A percentile compares a stretch with the other conserved stretches of the same genome.
phyloP scores from a whole-genome alignment of 179 eudicot species.

The Beta lomatogona region DNA sequence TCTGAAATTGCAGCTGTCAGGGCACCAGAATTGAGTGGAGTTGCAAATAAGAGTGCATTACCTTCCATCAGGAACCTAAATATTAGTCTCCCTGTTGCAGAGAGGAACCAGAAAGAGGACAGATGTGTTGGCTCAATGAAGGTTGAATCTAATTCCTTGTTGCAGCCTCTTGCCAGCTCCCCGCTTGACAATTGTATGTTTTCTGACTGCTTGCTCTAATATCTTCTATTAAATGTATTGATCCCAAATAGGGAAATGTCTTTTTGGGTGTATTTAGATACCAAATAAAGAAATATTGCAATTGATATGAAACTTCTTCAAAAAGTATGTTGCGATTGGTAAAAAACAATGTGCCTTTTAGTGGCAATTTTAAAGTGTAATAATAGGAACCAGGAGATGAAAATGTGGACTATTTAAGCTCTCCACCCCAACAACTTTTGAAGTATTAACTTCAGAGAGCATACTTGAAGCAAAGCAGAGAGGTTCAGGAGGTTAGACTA shows the following conservation, averaged over 20 bases:
- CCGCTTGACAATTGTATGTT: constrained; percentile 72
- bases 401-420: background rate
- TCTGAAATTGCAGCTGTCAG: constrained; percentile 48
- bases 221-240: constrained; percentile 6
- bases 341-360: background rate
- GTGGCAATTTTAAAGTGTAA: background rate
- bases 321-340: too few species aligned
- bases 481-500: background rate
- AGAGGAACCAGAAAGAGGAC: constrained; percentile 57
- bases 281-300: too few species aligned
- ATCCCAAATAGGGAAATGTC: background rate
- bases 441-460: background rate
- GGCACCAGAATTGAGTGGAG: constrained; percentile 44
- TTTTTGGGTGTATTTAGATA: too few species aligned
- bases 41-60: constrained; percentile 42
- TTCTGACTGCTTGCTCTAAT: constrained; percentile 23
- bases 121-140: constrained; percentile 46
- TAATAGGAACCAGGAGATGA: background rate
- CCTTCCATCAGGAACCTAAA: constrained; percentile 49
- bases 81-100: constrained; percentile 43
- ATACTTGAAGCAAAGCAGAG: background rate
- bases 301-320: background rate
- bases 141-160: constrained; percentile 44
- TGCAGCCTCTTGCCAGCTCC: constrained; percentile 48
- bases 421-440: background rate